These are phyloP conservation scores for Cladosporium sp. DNA, from an alignment of 2,329 filamentous ascomycete genomes.

Conservation along the genomic window DNA sequence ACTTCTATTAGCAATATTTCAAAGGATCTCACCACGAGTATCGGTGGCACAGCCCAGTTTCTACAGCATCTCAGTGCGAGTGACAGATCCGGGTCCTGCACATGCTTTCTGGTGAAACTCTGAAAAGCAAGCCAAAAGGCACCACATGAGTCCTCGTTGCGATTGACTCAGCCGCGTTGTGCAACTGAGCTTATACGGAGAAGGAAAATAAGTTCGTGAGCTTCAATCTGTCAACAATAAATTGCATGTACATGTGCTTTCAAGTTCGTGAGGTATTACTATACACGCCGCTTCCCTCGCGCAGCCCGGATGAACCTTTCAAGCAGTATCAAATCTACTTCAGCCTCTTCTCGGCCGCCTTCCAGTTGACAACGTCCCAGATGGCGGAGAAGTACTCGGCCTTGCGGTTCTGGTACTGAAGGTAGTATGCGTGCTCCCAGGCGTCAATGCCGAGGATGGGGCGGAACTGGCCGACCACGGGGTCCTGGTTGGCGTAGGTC, in stretches of 20 bases:
- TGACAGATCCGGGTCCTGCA: no score
- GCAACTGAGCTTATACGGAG: neutral
- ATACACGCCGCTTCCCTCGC: neutral
- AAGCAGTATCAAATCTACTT: conserved; percentile 29
- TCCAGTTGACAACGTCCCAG: conserved; percentile 97
- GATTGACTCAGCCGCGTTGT: no score
- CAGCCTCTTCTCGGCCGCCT: conserved; percentile 61
- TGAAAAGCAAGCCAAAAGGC: no score
- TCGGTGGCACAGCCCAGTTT: no score
- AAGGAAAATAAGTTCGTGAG: neutral
- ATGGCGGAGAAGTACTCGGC: conserved; percentile 91
- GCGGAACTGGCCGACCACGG: conserved; percentile 78
- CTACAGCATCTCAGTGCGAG: no score
- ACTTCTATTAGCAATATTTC: no score
- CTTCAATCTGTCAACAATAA: neutral
- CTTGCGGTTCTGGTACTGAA: conserved; percentile 97
- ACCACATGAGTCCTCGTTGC: no score
- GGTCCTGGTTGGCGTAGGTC: conserved; percentile 85
- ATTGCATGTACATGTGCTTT: neutral
- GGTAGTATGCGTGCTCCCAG: conserved; percentile 95
- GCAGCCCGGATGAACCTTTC: neutral
- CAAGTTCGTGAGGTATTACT: neutral
- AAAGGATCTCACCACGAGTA: no score
- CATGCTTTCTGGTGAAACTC: no score
- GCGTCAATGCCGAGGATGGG: conserved; percentile 89